Evolutionary conservation across 192 early-diverging fungal species (phyloP), one percentile per base, ranked within the genome.

Genomic region (Coemansia sp.): DNA sequence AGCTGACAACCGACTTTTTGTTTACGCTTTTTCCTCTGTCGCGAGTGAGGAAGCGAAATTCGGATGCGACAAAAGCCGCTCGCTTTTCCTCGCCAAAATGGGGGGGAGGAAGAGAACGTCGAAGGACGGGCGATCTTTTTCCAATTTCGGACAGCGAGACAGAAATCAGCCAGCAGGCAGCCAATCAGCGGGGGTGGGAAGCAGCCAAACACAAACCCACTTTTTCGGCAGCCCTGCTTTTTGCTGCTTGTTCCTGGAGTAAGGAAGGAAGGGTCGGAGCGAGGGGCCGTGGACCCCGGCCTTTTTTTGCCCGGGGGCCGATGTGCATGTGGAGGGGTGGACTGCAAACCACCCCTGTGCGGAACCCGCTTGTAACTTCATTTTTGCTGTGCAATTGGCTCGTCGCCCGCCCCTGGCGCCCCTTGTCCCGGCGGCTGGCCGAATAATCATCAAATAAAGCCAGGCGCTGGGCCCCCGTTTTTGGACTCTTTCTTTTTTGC

Each of bases 401-500:
- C 14, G 35, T 17, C 42, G 22, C 26, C 15, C 4, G 15, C 39
- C 8, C 27, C 26, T 9, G 25, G 21, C 22, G 29, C 11, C 38
- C 22, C 2, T 6, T 31, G 50, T 11, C 20, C 20, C 6, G 8
- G n/a, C 19, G 28, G 26, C 10, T 21, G 12, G 28, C 19, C 49
- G 40, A 44, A 50, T 60, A 49, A 55, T 49, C 60, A 62, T 62
- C 60, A 62, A 62, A 62, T 62, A 62, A 62, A 62, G 55, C 45
- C 59, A 46, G 38, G 20, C 23, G 25, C 25, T 25, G 48, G 29
- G 28, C 38, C 26, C 38, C 51, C 28, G 38, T 14, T 53, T 19
- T 15, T 39, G 38, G 14, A 28, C 40, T 26, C 34, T 42, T 39
- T 15, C 40, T 22, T 23, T 32, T 3, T 32, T 8, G 30, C 17